These are phyloP conservation scores for Ogataea populi-albae DNA, from an alignment of 805 yeast species.

Conservation along the genomic window DNA sequence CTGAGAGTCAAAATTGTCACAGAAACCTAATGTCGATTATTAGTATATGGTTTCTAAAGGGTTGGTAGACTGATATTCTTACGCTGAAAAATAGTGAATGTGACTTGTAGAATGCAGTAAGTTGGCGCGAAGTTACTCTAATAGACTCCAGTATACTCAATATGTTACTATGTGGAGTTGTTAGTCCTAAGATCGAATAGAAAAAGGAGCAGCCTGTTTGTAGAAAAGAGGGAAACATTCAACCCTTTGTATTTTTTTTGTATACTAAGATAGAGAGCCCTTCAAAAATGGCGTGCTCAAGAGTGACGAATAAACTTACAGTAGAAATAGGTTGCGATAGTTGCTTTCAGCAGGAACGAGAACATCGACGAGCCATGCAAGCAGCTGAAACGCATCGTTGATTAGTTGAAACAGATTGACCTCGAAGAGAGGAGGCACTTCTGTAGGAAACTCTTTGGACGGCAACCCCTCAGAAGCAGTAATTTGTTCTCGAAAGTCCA, in stretches of 20 bases:
- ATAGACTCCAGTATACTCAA: constrained; percentile 15
- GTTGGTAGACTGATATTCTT: too few relatives aligned
- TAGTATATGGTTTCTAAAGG: too few relatives aligned
- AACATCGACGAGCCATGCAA: constrained; percentile 19
- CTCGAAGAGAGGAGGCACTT: constrained; percentile 4
- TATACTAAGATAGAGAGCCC: too few relatives aligned
- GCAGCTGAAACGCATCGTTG: constrained; percentile 15
- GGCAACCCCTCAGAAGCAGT: not conserved
- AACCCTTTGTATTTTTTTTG: too few relatives aligned
- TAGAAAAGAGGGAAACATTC: too few relatives aligned
- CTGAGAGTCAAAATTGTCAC: constrained; percentile 14
- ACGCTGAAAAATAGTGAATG: constrained; percentile 14
- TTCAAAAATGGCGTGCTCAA: too few relatives aligned
- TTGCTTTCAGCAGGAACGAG: constrained; percentile 23
- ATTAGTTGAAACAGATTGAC: constrained; percentile 16
- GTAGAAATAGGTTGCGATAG: constrained; percentile 20
- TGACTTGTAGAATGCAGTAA: constrained; percentile 11
- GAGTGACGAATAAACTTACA: too few relatives aligned
- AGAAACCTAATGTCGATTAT: constrained; percentile 8
- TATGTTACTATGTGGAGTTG: constrained; percentile 13
- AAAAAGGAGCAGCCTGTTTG: too few relatives aligned
- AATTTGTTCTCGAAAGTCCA: constrained; percentile 1
- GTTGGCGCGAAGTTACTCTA: constrained; percentile 7
- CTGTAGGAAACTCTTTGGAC: not conserved
- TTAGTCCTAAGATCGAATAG: too few relatives aligned